phyloP scores from a whole-genome alignment of 345 rosid species.

The Rhizophora apiculata region DNA sequence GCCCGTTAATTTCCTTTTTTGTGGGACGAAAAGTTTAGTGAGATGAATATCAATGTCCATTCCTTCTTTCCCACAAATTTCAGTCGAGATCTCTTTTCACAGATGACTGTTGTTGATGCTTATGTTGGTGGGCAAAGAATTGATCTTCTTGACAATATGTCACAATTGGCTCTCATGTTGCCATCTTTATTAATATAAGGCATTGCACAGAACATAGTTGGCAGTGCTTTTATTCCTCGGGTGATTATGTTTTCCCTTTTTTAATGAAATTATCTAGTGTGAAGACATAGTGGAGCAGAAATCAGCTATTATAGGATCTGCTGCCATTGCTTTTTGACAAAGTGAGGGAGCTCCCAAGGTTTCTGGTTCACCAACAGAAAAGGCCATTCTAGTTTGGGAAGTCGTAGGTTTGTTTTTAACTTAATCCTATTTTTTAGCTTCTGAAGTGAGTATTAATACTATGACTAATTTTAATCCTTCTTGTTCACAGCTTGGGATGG shows the following conservation, averaged over 20 bases:
- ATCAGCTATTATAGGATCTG: neutral
- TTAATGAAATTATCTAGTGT: neutral
- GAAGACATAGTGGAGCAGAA: neutral
- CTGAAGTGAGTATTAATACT: neutral
- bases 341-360: constrained; percentile 71
- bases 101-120: constrained; percentile 97
- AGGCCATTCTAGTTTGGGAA: constrained; percentile 90
- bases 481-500: constrained; percentile 77
- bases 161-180: constrained; percentile 42
- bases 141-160: constrained; percentile 40
- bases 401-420: constrained; percentile 40
- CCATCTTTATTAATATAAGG: constrained; percentile 42
- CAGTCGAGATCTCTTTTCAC: constrained; percentile 4
- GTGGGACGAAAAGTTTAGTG: neutral
- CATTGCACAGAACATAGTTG: constrained; percentile 77
- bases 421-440: constrained; percentile 2
- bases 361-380: constrained; percentile 93
- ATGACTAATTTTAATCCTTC: neutral
- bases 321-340: constrained; percentile 31
- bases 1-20: too few relatives aligned
- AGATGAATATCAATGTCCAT: neutral
- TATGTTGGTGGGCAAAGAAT: constrained; percentile 66
- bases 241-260: constrained; percentile 13
- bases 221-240: constrained; percentile 70
- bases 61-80: neutral